Base-by-base conservation (phyloP, 2,329 filamentous ascomycete genomes). In the Thelonectria blattea region DNA sequence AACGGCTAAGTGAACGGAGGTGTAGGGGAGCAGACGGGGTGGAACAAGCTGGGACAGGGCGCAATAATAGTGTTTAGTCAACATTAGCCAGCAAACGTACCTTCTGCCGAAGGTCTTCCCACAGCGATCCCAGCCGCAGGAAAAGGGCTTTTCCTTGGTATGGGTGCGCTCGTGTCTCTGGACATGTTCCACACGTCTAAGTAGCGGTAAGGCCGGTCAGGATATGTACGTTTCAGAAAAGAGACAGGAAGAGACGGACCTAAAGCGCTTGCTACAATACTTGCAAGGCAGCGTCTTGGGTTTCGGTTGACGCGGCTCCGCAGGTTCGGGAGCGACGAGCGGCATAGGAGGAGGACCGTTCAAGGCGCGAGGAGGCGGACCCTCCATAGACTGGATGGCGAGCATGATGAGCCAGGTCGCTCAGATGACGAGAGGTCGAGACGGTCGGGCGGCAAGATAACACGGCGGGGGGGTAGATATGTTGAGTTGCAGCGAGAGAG, bases 111-210 rank as follows among this genome's bases (percentile, higher is more conserved):
- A 88, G 2, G 81, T 85, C 75, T 87, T 87, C 50, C 85, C 85
- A 74, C 85, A 88, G 43, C 82, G 80, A 70, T 81, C 80, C 83
- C 84, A 86, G 63, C 70, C 78, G 67, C 85, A 88, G 52, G 82
- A 80, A 71, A 88, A 88, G 9, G 85, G 85, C 73, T 88, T 88
- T 75, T 88, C 85, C 69, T 88, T 88, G 66, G 85, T 88, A 74
- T 88, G 85, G 34, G 85, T 87, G 64, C 85, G 81, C 73, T 87
- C 85, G 72, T 88, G 85, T 71, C 85, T 80, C 73, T 88, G 85
- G 54, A 88, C 84, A 74, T 88, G 85, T 73, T 88, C 85, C 66
- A 88, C 84, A 68, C 85, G 84, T 73, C 85, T 87, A 75, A 66
- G 72, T 59, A 65, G 34, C 46, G 34, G 43, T 58, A 42, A 42